A percentile compares a stretch with the other conserved stretches of the same genome.
Evolutionary conservation across 208 protist genomes (phyloP).

Genomic region (Crithidia acanthocephali): DNA sequence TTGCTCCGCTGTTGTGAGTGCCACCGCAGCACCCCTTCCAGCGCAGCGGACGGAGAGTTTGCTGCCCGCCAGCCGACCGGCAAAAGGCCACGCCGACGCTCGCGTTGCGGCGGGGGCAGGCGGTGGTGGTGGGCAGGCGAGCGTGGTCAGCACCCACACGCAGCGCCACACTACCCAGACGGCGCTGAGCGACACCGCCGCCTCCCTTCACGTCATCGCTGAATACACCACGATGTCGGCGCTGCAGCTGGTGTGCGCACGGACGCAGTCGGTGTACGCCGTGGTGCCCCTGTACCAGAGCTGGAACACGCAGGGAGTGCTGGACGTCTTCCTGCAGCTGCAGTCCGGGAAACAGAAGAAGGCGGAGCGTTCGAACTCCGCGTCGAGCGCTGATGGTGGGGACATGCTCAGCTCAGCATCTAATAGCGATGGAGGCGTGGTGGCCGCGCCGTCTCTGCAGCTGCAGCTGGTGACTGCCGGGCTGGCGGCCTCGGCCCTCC

Average conservation of each 20-base stretch:
- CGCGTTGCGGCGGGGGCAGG: not conserved
- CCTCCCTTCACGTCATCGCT: constrained; percentile 3
- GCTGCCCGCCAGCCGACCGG: not conserved
- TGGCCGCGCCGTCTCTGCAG: constrained; percentile 21
- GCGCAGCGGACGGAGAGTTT: constrained; percentile 5
- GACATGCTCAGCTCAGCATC: too few relatives aligned
- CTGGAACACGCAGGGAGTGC: constrained; percentile 67
- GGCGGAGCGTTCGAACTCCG: too few relatives aligned
- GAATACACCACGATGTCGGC: too few relatives aligned
- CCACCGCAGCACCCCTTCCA: not conserved
- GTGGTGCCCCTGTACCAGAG: constrained; percentile 69
- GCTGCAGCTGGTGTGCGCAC: constrained; percentile 52
- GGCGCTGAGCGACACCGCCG: constrained; percentile 10
- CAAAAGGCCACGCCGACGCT: not conserved
- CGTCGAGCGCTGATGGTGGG: too few relatives aligned
- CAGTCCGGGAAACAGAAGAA: too few relatives aligned
- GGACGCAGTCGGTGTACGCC: constrained; percentile 56
- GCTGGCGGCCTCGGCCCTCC: constrained; percentile 12
- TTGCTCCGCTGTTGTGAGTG: not conserved
- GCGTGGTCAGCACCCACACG: not conserved
- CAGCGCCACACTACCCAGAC: constrained; percentile 5
- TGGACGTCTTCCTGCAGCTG: constrained; percentile 54
- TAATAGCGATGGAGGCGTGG: not conserved
- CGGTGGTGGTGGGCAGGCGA: not conserved
- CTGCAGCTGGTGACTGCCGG: constrained; percentile 56